phyloP scores from a whole-genome alignment of 371 early-diverging fungal species.

The Apophysomyces trapeziformis region DNA sequence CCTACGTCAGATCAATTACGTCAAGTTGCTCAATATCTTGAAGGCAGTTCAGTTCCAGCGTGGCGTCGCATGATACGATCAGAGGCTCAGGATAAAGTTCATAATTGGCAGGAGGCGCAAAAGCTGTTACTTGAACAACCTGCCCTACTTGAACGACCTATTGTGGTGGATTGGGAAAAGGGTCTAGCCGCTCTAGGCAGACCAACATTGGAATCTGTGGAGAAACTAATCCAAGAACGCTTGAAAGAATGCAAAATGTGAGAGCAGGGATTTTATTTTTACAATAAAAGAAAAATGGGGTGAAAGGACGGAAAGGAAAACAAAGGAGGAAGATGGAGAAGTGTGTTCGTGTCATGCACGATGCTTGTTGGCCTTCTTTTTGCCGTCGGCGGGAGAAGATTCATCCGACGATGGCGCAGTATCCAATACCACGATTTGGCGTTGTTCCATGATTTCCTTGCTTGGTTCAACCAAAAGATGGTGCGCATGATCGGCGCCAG shows the following conservation, averaged over 20 bases:
- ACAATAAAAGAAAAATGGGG: background rate
- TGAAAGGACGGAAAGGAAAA: background rate
- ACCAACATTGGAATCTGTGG: constrained; percentile 28
- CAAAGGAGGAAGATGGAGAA: background rate
- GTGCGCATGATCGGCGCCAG: constrained; percentile 42
- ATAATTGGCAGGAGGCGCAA: constrained; percentile 20
- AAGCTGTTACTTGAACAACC: constrained; percentile 19
- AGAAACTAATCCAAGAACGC: constrained; percentile 4
- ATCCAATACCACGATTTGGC: constrained; percentile 31
- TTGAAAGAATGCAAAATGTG: background rate
- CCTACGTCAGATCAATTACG: constrained; percentile 30
- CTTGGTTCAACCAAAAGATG: constrained; percentile 41
- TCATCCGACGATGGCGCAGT: constrained; percentile 11
- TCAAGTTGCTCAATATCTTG: constrained; percentile 22
- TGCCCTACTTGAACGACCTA: constrained; percentile 32
- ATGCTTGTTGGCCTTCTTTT: constrained; percentile 11
- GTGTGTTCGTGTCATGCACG: background rate
- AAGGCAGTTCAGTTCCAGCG: background rate
- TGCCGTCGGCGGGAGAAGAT: background rate
- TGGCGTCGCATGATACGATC: constrained; percentile 21
- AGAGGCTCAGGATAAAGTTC: constrained; percentile 14
- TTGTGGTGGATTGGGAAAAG: constrained; percentile 48
- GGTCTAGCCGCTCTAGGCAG: constrained; percentile 41
- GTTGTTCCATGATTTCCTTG: constrained; percentile 28
- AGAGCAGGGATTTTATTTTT: constrained; percentile 5